Base-by-base conservation (phyloP, 2,329 filamentous ascomycete species). In the Purpureocillium takamizusanense region DNA sequence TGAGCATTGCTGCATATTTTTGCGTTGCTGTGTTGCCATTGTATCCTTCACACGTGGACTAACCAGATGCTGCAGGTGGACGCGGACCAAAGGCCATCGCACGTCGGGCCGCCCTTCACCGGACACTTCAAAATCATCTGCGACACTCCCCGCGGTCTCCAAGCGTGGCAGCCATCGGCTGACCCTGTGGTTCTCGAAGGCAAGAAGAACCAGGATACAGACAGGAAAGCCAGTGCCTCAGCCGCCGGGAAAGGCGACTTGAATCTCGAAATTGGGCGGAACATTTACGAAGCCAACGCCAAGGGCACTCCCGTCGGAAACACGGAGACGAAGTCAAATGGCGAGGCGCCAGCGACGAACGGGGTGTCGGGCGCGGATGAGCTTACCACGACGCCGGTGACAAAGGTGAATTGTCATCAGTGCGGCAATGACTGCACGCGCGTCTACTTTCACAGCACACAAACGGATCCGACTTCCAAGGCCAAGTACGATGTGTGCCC, bases 81-180 rank as follows among this genome's bases (percentile, higher is more conserved):
- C 63, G 86, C 90, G 23, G 90, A 95, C 57, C 89, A 92, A 49
- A 78, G 92, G 42, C 92, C 92, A 9, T 95, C 92, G 2, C 92
- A 89, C 59, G 90, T 97, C 49, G 90, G 90, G 1, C 90, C 92
- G 3, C 92, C 92, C 7, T 97, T 95, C 55, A 98, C 92, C 4
- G 92, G 92, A 30, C 92, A 98, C 60, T 98, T 98, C 74, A 84
- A 87, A 59, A 82, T 97, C 44, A 90, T 90, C 40, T 92, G 88
- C 55, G 92, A 98, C 59, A 98, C 92, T 1, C 92, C 92, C 38
- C 81, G 92, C 42, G 92, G 92, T 29, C 74, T 98, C 37, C 90
- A 97, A 60, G 85, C 90, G 17, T 95, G 90, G 77, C 92, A 98
- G 57, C 92, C 92, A 14, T 84, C 85, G 14, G 81, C 88, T 2